Percentiles rank a stretch among this genome's conserved stretches.
Evolutionary conservation across 371 early-diverging fungal genomes (phyloP).

Genomic region (Rhizopus delemar): DNA sequence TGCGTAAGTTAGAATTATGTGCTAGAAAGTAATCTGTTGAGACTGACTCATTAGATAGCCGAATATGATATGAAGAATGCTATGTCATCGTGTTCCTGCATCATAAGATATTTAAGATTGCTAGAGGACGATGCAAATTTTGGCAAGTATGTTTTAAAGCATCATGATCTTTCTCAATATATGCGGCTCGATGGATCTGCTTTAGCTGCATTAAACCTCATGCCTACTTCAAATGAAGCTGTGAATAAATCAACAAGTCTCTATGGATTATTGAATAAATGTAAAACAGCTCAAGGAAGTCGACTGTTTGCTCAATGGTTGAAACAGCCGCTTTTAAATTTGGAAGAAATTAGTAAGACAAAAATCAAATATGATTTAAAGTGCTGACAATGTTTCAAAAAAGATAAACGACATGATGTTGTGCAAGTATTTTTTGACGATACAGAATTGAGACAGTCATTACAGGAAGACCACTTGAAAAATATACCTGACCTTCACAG

Average conservation of each 20-base stretch:
- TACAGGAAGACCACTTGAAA: conserved; percentile 80
- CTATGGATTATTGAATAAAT: conserved; percentile 86
- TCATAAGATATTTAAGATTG: conserved; percentile 79
- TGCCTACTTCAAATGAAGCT: conserved; percentile 78
- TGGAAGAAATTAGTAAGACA: conserved; percentile 66
- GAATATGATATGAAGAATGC: conserved; percentile 83
- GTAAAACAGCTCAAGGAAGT: conserved; percentile 90
- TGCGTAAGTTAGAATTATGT: conserved; percentile 55
- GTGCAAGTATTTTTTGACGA: conserved; percentile 76
- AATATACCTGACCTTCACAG: conserved; percentile 87
- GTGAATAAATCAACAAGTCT: conserved; percentile 80
- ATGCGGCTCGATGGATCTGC: conserved; percentile 94
- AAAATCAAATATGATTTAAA: neutral
- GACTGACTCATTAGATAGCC: conserved; percentile 40
- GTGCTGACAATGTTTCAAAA: neutral
- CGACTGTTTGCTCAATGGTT: conserved; percentile 91
- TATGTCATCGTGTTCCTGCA: conserved; percentile 73
- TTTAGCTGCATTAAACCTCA: conserved; percentile 82
- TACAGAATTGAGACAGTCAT: conserved; percentile 66
- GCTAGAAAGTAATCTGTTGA: neutral
- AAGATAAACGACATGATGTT: conserved; percentile 74
- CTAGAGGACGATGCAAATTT: conserved; percentile 74
- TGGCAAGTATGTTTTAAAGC: conserved; percentile 67
- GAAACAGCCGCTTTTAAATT: conserved; percentile 86
- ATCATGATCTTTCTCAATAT: conserved; percentile 83